Conservation (phyloP, 495 filamentous ascomycete species). For the Lophiostoma macrostomum region DNA sequence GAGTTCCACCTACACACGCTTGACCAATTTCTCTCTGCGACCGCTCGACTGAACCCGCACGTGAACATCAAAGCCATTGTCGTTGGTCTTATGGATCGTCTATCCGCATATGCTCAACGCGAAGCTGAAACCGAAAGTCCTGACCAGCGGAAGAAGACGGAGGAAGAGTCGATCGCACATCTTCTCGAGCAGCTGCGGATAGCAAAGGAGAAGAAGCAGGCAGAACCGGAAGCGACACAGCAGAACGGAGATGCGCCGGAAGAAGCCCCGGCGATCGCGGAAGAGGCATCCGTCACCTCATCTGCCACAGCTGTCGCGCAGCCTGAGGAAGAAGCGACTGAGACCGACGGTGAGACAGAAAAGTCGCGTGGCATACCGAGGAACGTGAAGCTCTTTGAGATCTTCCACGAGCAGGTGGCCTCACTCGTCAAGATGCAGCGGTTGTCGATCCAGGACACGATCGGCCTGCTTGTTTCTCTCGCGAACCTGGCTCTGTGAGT, state of each 20-base stretch:
- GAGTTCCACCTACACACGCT: conserved; percentile 96
- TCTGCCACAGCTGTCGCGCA: conserved; percentile 26
- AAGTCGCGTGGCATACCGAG: conserved; percentile 71
- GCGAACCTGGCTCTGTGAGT: conserved; percentile 78
- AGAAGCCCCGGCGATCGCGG: conserved; percentile 35
- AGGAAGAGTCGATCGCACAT: conserved; percentile 76
- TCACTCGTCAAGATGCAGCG: conserved; percentile 87
- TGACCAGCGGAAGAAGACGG: conserved; percentile 69
- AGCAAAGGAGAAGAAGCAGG: conserved; percentile 54
- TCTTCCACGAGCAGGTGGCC: conserved; percentile 95
- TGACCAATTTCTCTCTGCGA: conserved; percentile 88
- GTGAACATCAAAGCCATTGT: conserved; percentile 98
- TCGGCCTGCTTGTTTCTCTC: conserved; percentile 85
- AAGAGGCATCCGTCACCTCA: conserved; percentile 16
- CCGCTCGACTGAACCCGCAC: conserved; percentile 85
- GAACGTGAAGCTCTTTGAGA: conserved; percentile 88
- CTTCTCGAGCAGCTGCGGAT: conserved; percentile 75
- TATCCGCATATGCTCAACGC: conserved; percentile 86
- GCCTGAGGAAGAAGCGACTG: conserved; percentile 35
- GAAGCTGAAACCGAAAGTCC: conserved; percentile 71
- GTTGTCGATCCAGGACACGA: conserved; percentile 90
- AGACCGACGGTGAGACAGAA: conserved; percentile 41
- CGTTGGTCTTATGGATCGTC: conserved; percentile 93
- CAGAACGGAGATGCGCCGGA: conserved; percentile 50
- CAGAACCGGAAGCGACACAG: conserved; percentile 37